phyloP scores from a whole-genome alignment of 2,329 filamentous ascomycete species.

The Cordyceps cicadae region DNA sequence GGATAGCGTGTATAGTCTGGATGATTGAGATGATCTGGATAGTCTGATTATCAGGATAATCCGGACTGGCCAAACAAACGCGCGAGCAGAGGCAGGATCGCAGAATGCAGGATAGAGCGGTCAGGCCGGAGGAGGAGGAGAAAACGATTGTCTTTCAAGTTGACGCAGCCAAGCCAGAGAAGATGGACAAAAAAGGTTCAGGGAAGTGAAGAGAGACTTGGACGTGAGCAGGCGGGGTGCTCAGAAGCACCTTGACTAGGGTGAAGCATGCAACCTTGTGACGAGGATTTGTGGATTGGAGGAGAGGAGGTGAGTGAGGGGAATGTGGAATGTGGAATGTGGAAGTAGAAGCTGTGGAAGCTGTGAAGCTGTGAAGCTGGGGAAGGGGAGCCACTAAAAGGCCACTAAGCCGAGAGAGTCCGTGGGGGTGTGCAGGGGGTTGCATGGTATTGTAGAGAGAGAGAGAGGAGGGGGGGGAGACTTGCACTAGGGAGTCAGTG shows the following conservation, averaged over 20 bases:
- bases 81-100: neutral
- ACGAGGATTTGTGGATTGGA: slow-evolving; percentile 3
- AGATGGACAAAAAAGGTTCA: neutral
- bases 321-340: too few species aligned
- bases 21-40: too few species aligned
- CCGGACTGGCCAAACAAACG: too few species aligned
- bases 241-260: neutral
- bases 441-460: too few species aligned
- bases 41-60: too few species aligned
- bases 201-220: neutral
- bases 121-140: neutral
- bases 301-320: neutral
- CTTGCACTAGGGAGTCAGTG: too few species aligned
- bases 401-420: neutral
- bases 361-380: neutral
- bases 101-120: neutral
- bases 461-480: too few species aligned
- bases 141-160: neutral
- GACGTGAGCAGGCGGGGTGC: neutral
- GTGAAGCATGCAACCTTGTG: slow-evolving; percentile 7
- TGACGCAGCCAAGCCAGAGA: neutral
- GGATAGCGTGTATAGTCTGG: too few species aligned
- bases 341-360: too few species aligned
- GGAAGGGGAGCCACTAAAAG: neutral
- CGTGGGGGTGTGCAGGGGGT: neutral